A percentile compares a stretch with the other conserved stretches of the same genome.
Conservation (phyloP, 2,329 filamentous ascomycete genomes). For the Aspergillus ibericus region DNA sequence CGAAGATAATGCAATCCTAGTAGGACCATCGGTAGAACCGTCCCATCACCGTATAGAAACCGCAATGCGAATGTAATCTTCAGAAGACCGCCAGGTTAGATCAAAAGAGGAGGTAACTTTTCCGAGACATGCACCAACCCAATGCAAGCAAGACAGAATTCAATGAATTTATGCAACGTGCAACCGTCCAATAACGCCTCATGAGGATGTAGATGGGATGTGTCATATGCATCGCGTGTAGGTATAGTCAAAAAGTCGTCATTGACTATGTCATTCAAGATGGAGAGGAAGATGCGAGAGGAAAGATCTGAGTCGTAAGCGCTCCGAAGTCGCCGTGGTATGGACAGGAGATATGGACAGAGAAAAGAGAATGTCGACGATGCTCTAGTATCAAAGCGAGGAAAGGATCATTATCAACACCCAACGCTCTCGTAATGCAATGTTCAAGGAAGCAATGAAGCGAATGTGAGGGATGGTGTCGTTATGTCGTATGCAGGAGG, state of each 20-base stretch:
- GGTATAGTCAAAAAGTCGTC: constrained; percentile 1
- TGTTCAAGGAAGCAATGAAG: constrained; percentile 1
- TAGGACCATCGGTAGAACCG: neutral
- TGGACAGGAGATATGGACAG: constrained; percentile 1
- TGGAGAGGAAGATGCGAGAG: neutral
- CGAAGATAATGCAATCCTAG: neutral
- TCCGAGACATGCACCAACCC: neutral
- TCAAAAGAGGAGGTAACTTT: neutral
- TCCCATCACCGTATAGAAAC: neutral
- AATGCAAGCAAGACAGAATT: neutral
- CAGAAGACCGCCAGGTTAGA: neutral
- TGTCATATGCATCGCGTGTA: constrained; percentile 9
- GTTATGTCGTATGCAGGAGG: constrained; percentile 11
- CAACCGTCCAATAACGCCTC: constrained; percentile 9
- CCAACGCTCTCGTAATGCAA: constrained; percentile 21
- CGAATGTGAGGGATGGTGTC: constrained; percentile 6
- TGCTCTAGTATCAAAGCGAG: constrained; percentile 1
- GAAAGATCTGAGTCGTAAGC: neutral
- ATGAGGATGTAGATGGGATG: constrained; percentile 9
- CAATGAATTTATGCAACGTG: neutral
- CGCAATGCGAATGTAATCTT: neutral
- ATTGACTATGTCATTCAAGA: constrained; percentile 2
- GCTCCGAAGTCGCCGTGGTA: constrained; percentile 11
- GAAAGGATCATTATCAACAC: constrained; percentile 5
- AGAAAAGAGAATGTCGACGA: neutral